Conservation (phyloP, 139 green algal genomes). For the Chlorella sorokiniana region DNA sequence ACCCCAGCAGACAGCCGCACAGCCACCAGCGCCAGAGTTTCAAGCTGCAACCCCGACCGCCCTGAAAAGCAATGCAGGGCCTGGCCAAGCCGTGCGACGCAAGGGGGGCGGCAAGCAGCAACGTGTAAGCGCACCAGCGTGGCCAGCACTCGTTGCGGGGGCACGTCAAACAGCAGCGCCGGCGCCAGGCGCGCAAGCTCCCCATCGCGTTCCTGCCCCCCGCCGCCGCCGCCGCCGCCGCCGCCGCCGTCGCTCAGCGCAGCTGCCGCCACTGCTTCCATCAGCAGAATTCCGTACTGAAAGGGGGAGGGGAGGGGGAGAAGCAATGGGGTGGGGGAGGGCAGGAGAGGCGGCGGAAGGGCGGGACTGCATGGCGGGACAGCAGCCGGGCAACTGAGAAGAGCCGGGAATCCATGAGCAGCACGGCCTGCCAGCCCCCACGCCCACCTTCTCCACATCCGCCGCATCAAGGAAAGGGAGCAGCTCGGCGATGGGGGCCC, state of each 20-base stretch:
- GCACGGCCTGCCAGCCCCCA: background rate
- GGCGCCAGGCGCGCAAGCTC: background rate
- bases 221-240: background rate
- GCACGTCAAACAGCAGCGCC: background rate
- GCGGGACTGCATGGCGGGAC: background rate
- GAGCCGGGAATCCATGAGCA: too few species aligned
- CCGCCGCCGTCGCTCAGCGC: background rate
- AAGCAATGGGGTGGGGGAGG: background rate
- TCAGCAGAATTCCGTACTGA: conserved; percentile 7
- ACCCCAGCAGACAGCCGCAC: too few species aligned
- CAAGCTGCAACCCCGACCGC: too few species aligned
- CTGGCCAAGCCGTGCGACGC: too few species aligned
- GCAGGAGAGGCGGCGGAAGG: background rate
- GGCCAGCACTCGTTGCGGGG: too few species aligned
- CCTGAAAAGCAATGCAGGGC: too few species aligned
- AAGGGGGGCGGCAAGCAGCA: too few species aligned
- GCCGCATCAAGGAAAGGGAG: background rate
- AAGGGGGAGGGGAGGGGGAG: background rate
- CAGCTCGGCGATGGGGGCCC: background rate
- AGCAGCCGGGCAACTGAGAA: background rate
- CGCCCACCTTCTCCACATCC: conserved; percentile 1
- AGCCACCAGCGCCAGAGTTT: too few species aligned
- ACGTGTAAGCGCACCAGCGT: too few species aligned
- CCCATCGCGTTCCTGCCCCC: too few species aligned
- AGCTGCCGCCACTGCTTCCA: background rate